Conservation (phyloP, 345 rosid genomes). For the Populus alba region DNA sequence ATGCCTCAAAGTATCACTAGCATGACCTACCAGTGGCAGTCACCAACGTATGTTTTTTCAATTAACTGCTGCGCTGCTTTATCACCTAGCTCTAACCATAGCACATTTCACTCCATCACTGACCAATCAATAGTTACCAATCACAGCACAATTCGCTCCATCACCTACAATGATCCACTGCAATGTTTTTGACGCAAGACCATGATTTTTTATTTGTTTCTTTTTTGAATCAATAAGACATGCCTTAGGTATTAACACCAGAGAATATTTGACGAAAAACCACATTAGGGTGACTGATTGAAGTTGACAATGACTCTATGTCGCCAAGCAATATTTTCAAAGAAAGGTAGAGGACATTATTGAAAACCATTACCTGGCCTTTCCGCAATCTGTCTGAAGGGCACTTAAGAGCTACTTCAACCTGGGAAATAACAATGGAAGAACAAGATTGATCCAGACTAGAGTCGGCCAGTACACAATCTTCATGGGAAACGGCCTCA, state of each 20-base stretch:
- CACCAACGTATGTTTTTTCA: not conserved
- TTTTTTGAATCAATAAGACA: too few species aligned
- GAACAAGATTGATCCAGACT: slow-evolving; percentile 78
- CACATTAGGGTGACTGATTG: not conserved
- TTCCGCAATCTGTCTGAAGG: slow-evolving; percentile 96
- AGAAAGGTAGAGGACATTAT: slow-evolving; percentile 7
- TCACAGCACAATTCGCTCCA: too few species aligned
- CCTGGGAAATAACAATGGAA: slow-evolving; percentile 71
- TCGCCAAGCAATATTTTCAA: not conserved
- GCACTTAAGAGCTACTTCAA: slow-evolving; percentile 86
- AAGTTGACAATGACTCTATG: not conserved
- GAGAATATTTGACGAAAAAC: not conserved
- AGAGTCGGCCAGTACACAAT: slow-evolving; percentile 95
- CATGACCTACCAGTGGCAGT: not conserved
- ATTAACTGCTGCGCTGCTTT: not conserved
- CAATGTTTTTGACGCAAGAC: not conserved
- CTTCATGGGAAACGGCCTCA: slow-evolving; percentile 96
- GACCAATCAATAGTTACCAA: not conserved
- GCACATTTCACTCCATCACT: not conserved
- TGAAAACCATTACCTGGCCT: slow-evolving; percentile 73
- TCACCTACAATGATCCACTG: not conserved
- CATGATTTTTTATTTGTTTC: too few species aligned
- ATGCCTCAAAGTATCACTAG: not conserved
- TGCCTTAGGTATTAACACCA: not conserved
- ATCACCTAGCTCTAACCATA: not conserved